Evolutionary conservation across 2,329 filamentous ascomycete genomes (phyloP), one percentile per base, ranked within the genome.

Genomic region (Penicillium sp.): DNA sequence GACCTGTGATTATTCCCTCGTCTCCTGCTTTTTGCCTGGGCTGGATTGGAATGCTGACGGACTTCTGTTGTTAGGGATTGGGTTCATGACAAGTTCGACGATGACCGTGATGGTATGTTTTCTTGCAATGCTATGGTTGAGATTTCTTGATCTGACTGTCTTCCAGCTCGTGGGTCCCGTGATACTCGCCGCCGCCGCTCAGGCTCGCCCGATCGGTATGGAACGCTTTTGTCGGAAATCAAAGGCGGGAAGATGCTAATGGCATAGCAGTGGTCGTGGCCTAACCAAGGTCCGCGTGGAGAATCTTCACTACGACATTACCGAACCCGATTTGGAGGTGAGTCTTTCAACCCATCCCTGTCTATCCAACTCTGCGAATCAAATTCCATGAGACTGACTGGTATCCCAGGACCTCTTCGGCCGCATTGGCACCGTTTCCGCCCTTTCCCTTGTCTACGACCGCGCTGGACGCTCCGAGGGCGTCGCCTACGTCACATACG

Each of bases 291-390:
- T 97, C 68, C 89, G 89, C 67, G 89, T 97, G 64, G 92, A 96
- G 64, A 97, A 97, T 75, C 82, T 97, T 61, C 93, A 97, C 77
- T 97, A 96, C 77, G 93, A 97, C 63, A 84, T 97, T 65, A 93
- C 90, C 13, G 88, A 94, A 76, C 88, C 89, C 40, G 93, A 97
- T 73, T 84, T 97, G 58, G 86, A 91, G 72, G 92, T 96, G 82
- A 57, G 79, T 69, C 4, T 19, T 33, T 13, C 19, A 12, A 13
- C 0, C 10, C 19, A 24, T 5, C 19, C 9, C 4, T 13, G 9
- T 22, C 19, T 44, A 44, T 13, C 40, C 8, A 42, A 22, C 9
- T n/a, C 19, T 10, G 19, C 22, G 3, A 42, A 53, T 35, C 17
- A 5, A 33, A 15, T 13, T 44, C 12, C 9, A 30, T 15, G 12